Base-by-base conservation (phyloP, 116 monocot species). In the Phalaenopsis hybrid region DNA sequence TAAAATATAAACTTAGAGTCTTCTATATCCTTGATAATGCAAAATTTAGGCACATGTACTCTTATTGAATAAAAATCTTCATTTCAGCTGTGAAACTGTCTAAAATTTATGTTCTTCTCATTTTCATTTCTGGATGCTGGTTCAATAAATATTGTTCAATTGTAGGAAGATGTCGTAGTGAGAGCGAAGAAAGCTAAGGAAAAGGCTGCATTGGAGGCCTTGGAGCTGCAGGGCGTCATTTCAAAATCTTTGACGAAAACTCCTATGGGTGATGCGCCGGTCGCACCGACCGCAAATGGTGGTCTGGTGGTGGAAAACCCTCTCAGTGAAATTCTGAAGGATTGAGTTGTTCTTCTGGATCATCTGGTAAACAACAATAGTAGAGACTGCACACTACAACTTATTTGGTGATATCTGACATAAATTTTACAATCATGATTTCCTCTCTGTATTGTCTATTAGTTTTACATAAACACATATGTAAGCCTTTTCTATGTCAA, bases 151-250 rank as follows among this genome's bases (percentile, higher is more conserved):
- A 6, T 77, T 77, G 28, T 15, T 75, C 45, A 43, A 74, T 21
- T 85, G 63, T 89, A 96, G 96, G 96, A 93, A 44, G 96, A 96
- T 85, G 94, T 96, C 20, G 10, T 90, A 44, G 83, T 87, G 76
- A 89, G 90, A 80, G 96, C 96, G 15, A 88, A 90, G 61, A 96
- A 69, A 83, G 92, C 91, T 6, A 93, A 93, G 84, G 92, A 89
- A 45, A 90, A 86, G 88, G 90, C 96, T 78, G 93, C 93, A 69
- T 37, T 88, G 55, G 92, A 96, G 81, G 88, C 85, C 18, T 81
- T 81, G 20, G 90, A 85, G 16, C 84, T 52, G 48, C 79, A 83
- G 55, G 68, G 70, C 12, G 46, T 74, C 43, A 41, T 79, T 69
- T 69, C 85, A 34, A 86, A 81, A 57, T 63, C 91, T 65, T 63